Evolutionary conservation across 2,329 filamentous ascomycete genomes (phyloP).

Genomic region (Trichoderma breve): DNA sequence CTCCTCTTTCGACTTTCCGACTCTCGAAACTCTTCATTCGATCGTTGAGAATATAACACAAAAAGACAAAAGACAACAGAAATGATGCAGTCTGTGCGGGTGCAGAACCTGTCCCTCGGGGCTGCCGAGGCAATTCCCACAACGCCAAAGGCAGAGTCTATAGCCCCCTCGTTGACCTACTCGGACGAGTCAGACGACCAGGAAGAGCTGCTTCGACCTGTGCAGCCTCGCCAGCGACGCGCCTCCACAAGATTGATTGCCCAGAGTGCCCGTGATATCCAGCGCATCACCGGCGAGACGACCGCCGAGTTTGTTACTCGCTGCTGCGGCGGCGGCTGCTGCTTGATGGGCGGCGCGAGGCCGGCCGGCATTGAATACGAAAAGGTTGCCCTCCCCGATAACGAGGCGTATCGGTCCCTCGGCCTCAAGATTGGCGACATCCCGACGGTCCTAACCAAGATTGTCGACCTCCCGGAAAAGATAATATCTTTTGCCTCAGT

Average conservation of each 20-base stretch:
- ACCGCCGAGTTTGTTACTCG: conserved; percentile 60
- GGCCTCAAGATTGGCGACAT: conserved; percentile 73
- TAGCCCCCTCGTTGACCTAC: conserved; percentile 61
- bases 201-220: conserved; percentile 47
- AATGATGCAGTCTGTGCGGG: conserved; percentile 18
- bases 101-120: conserved; percentile 24
- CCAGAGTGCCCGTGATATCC: conserved; percentile 60
- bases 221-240: conserved; percentile 53
- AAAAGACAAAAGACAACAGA: neutral
- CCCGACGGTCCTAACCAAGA: conserved; percentile 67
- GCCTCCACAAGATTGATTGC: conserved; percentile 68
- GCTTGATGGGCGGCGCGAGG: conserved; percentile 49
- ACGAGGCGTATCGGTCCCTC: conserved; percentile 78
- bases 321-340: conserved; percentile 65
- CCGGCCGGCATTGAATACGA: conserved; percentile 52
- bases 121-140: conserved; percentile 44
- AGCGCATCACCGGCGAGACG: conserved; percentile 62
- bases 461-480: conserved; percentile 71
- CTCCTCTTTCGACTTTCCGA: neutral
- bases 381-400: conserved; percentile 64
- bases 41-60: neutral
- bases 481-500: conserved; percentile 68
- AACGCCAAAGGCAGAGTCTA: conserved; percentile 47
- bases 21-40: neutral
- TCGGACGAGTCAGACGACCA: conserved; percentile 62